Percentiles rank a stretch among this genome's conserved stretches.
phyloP scores from a whole-genome alignment of 306 rosid genomes.

The Trifolium fragiferum region DNA sequence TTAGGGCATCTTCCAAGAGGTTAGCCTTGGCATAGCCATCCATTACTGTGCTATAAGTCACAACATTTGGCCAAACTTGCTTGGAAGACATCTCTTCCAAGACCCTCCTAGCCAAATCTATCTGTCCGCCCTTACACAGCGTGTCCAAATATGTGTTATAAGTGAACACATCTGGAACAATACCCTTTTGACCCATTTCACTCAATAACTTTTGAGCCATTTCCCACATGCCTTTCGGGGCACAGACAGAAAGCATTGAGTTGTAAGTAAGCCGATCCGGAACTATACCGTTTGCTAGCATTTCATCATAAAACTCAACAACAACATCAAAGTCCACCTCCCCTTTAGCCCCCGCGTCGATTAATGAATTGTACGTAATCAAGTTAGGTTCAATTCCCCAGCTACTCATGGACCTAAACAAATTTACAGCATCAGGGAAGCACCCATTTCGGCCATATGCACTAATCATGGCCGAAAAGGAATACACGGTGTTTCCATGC shows the following conservation, averaged over 20 bases:
- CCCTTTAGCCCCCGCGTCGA: constrained; percentile 87
- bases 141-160: constrained; percentile 90
- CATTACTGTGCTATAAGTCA: constrained; percentile 84
- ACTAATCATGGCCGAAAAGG: constrained; percentile 79
- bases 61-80: constrained; percentile 75
- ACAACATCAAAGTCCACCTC: constrained; percentile 69
- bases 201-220: constrained; percentile 61
- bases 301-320: constrained; percentile 71
- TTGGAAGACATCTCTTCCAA: constrained; percentile 72
- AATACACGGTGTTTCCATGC: constrained; percentile 81
- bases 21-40: constrained; percentile 91
- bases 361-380: constrained; percentile 84
- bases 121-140: constrained; percentile 81
- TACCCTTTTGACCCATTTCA: constrained; percentile 74
- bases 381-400: constrained; percentile 78
- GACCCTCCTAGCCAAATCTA: constrained; percentile 74
- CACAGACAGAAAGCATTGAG: constrained; percentile 79
- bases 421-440: constrained; percentile 57
- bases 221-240: constrained; percentile 86
- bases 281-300: constrained; percentile 59
- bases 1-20: constrained; percentile 75
- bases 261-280: constrained; percentile 89
- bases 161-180: constrained; percentile 75
- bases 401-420: constrained; percentile 68
- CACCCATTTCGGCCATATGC: constrained; percentile 78